These are phyloP conservation scores for Aspergillus incahuasiensis DNA, from an alignment of 495 filamentous ascomycete species.

Conservation along the genomic window DNA sequence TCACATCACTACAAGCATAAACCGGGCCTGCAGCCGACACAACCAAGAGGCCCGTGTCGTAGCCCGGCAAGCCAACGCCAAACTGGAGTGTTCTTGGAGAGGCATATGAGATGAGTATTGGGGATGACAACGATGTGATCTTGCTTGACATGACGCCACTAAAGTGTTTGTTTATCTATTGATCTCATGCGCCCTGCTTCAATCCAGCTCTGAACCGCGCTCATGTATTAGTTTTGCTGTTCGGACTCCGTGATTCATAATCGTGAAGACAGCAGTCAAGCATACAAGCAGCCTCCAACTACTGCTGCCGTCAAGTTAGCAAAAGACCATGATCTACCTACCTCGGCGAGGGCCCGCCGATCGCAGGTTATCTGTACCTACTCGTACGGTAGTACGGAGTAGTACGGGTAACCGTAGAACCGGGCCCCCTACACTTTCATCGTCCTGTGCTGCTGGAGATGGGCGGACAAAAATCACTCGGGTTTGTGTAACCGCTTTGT, in stretches of 20 bases:
- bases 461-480: too few relatives aligned
- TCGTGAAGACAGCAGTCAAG: too few relatives aligned
- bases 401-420: not conserved
- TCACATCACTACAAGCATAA: not conserved
- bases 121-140: not conserved
- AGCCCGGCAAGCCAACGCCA: not conserved
- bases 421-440: not conserved
- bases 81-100: not conserved
- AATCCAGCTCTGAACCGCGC: not conserved
- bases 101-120: slow-evolving; percentile 10
- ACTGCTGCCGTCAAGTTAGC: not conserved
- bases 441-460: not conserved
- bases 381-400: too few relatives aligned
- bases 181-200: slow-evolving; percentile 12
- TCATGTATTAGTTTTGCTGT: not conserved
- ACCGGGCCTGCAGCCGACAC: not conserved
- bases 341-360: slow-evolving; percentile 1
- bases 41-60: too few relatives aligned
- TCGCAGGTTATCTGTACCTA: not conserved
- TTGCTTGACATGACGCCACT: slow-evolving; percentile 11
- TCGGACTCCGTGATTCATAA: too few relatives aligned
- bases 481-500: not conserved
- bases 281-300: not conserved
- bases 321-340: not conserved
- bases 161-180: slow-evolving; percentile 6